A percentile compares a stretch with the other conserved stretches of the same genome.
Evolutionary conservation across 2,329 filamentous ascomycete genomes (phyloP).

Genomic region (Ophiobolus disseminans): DNA sequence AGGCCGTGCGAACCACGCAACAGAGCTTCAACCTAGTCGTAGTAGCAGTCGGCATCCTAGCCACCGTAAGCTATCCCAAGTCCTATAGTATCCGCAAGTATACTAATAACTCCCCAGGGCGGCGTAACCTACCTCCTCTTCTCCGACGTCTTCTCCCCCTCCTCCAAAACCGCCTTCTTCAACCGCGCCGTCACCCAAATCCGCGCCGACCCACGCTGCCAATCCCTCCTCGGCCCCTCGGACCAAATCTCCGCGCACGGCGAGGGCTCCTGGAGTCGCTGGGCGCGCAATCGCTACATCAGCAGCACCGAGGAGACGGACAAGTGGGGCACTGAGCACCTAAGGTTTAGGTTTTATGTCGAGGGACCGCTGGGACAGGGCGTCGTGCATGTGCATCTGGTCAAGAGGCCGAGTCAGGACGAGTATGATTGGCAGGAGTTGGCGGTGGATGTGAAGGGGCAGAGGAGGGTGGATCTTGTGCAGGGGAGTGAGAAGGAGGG

Average conservation of each 20-base stretch:
- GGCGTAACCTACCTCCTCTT: conserved; percentile 65
- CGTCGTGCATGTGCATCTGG: conserved; percentile 78
- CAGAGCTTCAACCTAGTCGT: conserved; percentile 88
- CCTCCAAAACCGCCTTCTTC: conserved; percentile 87
- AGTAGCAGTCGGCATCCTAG: conserved; percentile 73
- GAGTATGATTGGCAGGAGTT: conserved; percentile 83
- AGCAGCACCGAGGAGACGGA: conserved; percentile 73
- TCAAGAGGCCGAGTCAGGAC: conserved; percentile 67
- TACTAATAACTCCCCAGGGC: conserved; percentile 58
- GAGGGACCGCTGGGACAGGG: conserved; percentile 79
- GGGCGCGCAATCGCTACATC: conserved; percentile 70
- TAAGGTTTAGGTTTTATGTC: conserved; percentile 85
- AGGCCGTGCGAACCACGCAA: conserved; percentile 83
- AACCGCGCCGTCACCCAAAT: conserved; percentile 84
- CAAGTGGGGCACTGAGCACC: conserved; percentile 75
- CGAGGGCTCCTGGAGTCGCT: conserved; percentile 80
- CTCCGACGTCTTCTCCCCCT: conserved; percentile 55
- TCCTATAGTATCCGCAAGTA: not conserved
- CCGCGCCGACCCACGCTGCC: conserved; percentile 73
- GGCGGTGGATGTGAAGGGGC: conserved; percentile 77
- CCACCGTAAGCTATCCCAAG: conserved; percentile 67
- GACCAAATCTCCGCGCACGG: conserved; percentile 82
- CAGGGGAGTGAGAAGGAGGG: conserved; percentile 34
- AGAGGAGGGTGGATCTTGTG: conserved; percentile 55
- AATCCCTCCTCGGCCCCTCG: conserved; percentile 74